These are phyloP conservation scores for Gossypium rotundifolium DNA, from an alignment of 345 rosid species.

Conservation along the genomic window DNA sequence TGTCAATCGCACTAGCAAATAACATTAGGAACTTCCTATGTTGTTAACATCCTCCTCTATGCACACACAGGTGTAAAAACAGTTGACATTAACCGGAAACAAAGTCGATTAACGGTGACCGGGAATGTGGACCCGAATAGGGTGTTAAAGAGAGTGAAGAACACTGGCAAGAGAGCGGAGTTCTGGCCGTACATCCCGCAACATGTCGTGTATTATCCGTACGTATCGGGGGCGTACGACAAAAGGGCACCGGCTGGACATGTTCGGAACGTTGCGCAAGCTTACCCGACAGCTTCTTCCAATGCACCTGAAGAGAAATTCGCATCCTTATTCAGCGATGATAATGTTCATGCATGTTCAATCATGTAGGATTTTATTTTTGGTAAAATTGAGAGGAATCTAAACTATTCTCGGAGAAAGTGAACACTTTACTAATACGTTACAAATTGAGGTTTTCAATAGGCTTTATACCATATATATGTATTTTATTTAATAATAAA, in stretches of 20 bases:
- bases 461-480: too few relatives aligned
- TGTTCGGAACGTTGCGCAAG: constrained; percentile 53
- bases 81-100: constrained; percentile 56
- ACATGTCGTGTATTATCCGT: constrained; percentile 50
- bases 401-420: too few relatives aligned
- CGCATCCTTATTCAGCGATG: constrained; percentile 57
- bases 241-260: constrained; percentile 56
- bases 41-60: neutral
- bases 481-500: too few relatives aligned
- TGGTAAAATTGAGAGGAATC: too few relatives aligned
- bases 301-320: constrained; percentile 43
- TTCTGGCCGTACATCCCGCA: constrained; percentile 78
- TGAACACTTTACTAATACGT: too few relatives aligned
- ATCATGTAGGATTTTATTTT: constrained; percentile 34
- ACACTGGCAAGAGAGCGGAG: constrained; percentile 65
- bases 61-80: constrained; percentile 42
- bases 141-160: constrained; percentile 59
- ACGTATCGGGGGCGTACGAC: constrained; percentile 49
- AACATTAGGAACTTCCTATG: neutral
- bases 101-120: constrained; percentile 45
- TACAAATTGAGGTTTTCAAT: too few relatives aligned
- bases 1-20: too few relatives aligned
- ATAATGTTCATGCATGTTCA: constrained; percentile 68
- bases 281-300: constrained; percentile 37
- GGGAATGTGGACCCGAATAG: constrained; percentile 64